phyloP scores from a whole-genome alignment of 2,329 filamentous ascomycete species.

The Claviceps sp. region DNA sequence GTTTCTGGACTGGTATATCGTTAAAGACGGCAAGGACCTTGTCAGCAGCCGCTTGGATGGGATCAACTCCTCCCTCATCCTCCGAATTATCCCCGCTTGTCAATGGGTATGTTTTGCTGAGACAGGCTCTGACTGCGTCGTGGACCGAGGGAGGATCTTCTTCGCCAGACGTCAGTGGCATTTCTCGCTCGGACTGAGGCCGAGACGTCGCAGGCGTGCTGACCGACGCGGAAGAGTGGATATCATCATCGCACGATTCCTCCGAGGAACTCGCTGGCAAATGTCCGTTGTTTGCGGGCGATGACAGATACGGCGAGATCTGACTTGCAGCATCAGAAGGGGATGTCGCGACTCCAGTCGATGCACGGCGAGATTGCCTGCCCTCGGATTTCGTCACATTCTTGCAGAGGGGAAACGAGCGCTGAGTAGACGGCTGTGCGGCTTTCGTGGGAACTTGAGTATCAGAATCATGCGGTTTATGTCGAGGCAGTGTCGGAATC shows the following conservation, averaged over 20 bases:
- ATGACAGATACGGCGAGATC: not conserved
- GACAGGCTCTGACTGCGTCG: not conserved
- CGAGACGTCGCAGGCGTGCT: constrained; percentile 28
- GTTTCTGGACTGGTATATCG: constrained; percentile 10
- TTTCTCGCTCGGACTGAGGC: constrained; percentile 25
- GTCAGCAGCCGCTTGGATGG: constrained; percentile 10
- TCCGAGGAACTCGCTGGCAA: constrained; percentile 20
- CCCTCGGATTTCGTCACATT: not conserved
- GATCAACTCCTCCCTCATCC: constrained; percentile 4
- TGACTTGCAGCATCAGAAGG: not conserved
- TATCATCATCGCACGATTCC: constrained; percentile 25
- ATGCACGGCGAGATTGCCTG: not conserved
- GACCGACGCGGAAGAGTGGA: constrained; percentile 20
- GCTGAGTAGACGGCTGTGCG: not conserved
- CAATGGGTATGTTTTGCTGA: constrained; percentile 1
- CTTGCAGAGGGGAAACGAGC: constrained; percentile 1
- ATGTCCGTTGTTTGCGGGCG: constrained; percentile 1
- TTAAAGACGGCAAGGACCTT: constrained; percentile 9
- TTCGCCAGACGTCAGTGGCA: constrained; percentile 10
- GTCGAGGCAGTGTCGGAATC: not conserved
- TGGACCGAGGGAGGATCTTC: constrained; percentile 2
- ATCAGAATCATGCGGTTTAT: not conserved
- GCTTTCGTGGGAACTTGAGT: not conserved
- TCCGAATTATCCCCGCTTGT: constrained; percentile 4
- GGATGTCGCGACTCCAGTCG: not conserved